phyloP scores from a whole-genome alignment of 805 yeast genomes.

The Torulaspora quercuum region DNA sequence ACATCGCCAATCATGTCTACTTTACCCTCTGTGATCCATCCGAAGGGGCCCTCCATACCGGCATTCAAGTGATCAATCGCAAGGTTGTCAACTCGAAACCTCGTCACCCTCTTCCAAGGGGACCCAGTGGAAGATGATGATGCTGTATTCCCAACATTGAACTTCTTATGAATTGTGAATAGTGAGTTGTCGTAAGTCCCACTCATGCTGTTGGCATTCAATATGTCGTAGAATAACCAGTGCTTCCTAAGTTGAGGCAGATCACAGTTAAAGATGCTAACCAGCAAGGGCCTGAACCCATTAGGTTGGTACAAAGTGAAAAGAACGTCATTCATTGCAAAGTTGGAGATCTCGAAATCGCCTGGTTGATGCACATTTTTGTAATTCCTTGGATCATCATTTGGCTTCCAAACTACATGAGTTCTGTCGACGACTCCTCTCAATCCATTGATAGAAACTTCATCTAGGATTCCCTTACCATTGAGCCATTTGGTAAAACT shows the following conservation, averaged over 20 bases:
- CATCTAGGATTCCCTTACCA: constrained; percentile 83
- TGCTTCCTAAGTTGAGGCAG: constrained; percentile 77
- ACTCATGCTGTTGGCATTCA: constrained; percentile 78
- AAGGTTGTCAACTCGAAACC: constrained; percentile 80
- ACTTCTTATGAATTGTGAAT: constrained; percentile 76
- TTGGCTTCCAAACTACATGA: constrained; percentile 76
- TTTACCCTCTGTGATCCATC: constrained; percentile 91
- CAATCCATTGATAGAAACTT: constrained; percentile 74
- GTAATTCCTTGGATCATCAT: constrained; percentile 80
- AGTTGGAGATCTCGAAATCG: constrained; percentile 86
- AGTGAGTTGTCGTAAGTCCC: constrained; percentile 92
- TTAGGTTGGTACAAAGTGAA: constrained; percentile 79
- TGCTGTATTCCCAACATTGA: constrained; percentile 17
- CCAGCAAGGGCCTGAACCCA: constrained; percentile 76
- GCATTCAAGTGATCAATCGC: constrained; percentile 85
- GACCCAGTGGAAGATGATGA: constrained; percentile 19
- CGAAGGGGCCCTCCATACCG: constrained; percentile 91
- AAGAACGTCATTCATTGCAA: constrained; percentile 78
- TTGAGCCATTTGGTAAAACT: constrained; percentile 84
- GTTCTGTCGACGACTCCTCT: constrained; percentile 92
- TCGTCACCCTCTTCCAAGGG: constrained; percentile 61
- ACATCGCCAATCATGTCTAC: constrained; percentile 94
- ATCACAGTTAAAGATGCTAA: constrained; percentile 85
- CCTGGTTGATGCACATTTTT: constrained; percentile 73
- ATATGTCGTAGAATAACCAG: constrained; percentile 86